phyloP scores from a whole-genome alignment of 1,139 yeast species.

The Sugiyamaella grinbergsii region DNA sequence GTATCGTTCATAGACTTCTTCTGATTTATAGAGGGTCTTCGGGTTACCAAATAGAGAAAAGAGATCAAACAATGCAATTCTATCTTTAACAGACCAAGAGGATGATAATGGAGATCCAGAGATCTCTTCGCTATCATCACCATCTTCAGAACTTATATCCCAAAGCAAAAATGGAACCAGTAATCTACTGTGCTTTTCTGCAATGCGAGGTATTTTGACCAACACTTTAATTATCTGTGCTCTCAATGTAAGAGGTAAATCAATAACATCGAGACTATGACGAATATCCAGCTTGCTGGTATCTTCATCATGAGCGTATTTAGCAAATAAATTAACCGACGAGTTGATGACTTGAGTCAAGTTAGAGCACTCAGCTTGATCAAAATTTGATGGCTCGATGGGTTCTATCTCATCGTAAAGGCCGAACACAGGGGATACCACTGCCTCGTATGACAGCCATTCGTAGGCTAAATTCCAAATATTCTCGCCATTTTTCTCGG shows the following conservation, averaged over 20 bases:
- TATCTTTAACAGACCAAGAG: conserved; percentile 63
- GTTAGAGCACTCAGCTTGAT: conserved; percentile 13
- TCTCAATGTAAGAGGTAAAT: conserved; percentile 16
- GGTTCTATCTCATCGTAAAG: conserved; percentile 14
- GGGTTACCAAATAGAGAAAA: conserved; percentile 69
- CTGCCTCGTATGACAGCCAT: conserved; percentile 40
- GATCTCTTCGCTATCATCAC: conserved; percentile 33
- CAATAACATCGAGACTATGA: not conserved
- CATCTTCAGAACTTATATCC: conserved; percentile 41
- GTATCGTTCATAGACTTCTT: conserved; percentile 56
- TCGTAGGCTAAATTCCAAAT: conserved; percentile 60
- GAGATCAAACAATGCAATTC: conserved; percentile 59
- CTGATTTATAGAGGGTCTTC: conserved; percentile 54
- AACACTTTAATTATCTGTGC: conserved; percentile 43
- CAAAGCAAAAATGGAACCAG: conserved; percentile 53
- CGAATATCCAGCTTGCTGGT: conserved; percentile 8
- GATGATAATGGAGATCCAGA: conserved; percentile 29
- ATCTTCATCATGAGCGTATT: conserved; percentile 13
- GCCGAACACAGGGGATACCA: conserved; percentile 2
- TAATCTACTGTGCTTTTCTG: conserved; percentile 59
- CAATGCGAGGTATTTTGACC: conserved; percentile 59
- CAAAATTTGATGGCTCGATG: not conserved
- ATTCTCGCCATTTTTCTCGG: conserved; percentile 47
- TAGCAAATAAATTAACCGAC: conserved; percentile 1
- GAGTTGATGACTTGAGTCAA: conserved; percentile 11